phyloP scores from a whole-genome alignment of 805 yeast species.

The Kodamaea lidongshanica region DNA sequence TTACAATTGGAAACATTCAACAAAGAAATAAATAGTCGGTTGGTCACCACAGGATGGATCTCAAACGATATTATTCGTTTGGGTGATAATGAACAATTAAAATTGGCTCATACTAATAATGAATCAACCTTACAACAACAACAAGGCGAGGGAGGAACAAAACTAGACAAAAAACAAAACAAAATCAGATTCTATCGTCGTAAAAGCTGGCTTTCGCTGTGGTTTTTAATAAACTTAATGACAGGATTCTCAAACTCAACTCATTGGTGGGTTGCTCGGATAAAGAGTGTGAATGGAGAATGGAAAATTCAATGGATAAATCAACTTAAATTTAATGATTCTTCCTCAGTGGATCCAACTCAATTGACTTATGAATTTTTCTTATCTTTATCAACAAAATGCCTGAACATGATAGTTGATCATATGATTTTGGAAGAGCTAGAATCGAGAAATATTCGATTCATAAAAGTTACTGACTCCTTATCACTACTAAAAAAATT shows the following conservation, averaged over 20 bases:
- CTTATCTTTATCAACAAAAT: constrained; percentile 32
- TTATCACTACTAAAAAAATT: background rate
- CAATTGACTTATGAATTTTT: too few species aligned
- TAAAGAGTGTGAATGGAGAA: constrained; percentile 44
- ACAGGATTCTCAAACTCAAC: constrained; percentile 31
- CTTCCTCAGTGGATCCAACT: constrained; percentile 26
- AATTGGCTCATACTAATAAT: too few species aligned
- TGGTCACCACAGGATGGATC: constrained; percentile 66
- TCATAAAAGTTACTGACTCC: constrained; percentile 10
- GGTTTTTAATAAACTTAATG: constrained; percentile 44
- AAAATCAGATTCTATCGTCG: constrained; percentile 39
- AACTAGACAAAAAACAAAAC: too few species aligned
- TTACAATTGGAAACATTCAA: constrained; percentile 45
- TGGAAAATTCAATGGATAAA: constrained; percentile 53
- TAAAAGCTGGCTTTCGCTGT: constrained; percentile 51
- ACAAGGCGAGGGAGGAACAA: too few species aligned
- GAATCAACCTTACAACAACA: constrained; percentile 26
- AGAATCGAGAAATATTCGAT: constrained; percentile 31
- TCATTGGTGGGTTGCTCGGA: constrained; percentile 50
- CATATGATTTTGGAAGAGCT: constrained; percentile 50
- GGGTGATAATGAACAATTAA: constrained; percentile 40
- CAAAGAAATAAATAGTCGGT: constrained; percentile 48
- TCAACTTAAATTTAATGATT: constrained; percentile 15
- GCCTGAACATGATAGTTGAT: constrained; percentile 45
- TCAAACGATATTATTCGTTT: constrained; percentile 49